A percentile compares a stretch with the other conserved stretches of the same genome.
Conservation (phyloP, 1,284 basidiomycete species). For the Mrakiaceae sp. region DNA sequence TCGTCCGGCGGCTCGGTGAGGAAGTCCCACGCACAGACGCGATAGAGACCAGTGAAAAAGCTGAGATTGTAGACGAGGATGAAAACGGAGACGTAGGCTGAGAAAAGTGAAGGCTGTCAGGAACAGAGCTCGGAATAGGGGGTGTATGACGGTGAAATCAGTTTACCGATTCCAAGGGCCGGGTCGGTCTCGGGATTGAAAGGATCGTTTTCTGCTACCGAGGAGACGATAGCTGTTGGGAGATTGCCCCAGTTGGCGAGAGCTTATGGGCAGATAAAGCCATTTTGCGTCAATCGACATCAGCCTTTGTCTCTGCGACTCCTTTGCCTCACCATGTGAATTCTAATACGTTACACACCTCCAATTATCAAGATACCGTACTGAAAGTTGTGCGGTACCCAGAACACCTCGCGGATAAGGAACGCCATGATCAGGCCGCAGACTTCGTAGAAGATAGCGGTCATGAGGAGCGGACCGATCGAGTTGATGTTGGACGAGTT, state of each 20-base stretch:
- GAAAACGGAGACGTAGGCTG: slow-evolving; percentile 7
- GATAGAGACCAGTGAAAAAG: slow-evolving; percentile 14
- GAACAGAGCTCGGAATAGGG: background rate
- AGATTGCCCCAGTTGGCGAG: slow-evolving; percentile 17
- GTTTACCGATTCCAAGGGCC: slow-evolving; percentile 9
- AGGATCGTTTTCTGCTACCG: slow-evolving; percentile 16
- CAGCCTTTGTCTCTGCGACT: too few relatives aligned
- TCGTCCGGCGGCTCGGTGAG: background rate
- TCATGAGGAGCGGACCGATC: slow-evolving; percentile 19
- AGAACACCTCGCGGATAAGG: slow-evolving; percentile 18
- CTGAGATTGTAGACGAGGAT: slow-evolving; percentile 13
- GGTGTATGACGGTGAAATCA: background rate
- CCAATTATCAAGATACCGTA: slow-evolving; percentile 1
- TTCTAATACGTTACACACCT: background rate
- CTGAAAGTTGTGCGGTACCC: slow-evolving; percentile 18
- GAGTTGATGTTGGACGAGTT: slow-evolving; percentile 18
- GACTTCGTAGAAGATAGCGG: slow-evolving; percentile 17
- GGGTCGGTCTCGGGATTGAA: slow-evolving; percentile 17
- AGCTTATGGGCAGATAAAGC: too few relatives aligned
- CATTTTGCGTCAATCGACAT: background rate
- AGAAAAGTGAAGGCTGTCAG: background rate
- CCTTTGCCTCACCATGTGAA: too few relatives aligned
- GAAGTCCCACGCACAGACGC: slow-evolving; percentile 14
- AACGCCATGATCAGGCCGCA: slow-evolving; percentile 11
- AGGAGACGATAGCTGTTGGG: slow-evolving; percentile 19